Conservation (phyloP, 164 flowering plant species). For the Magnolia changhungtana region DNA sequence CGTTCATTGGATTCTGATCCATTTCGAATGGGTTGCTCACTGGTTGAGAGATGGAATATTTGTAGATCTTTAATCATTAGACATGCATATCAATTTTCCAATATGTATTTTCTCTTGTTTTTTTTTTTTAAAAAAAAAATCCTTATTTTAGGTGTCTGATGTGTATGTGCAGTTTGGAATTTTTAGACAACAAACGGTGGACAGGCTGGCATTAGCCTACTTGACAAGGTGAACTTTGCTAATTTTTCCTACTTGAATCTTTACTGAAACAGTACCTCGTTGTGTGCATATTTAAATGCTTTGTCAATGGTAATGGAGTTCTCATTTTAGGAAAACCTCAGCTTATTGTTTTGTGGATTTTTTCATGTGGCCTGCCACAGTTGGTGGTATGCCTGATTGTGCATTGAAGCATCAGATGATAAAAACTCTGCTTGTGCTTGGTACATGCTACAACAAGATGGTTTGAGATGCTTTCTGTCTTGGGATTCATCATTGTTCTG, state of each 20-base stretch:
- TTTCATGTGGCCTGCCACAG: not conserved
- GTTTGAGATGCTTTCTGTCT: too few species aligned
- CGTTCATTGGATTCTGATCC: too few species aligned
- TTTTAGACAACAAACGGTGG: not conserved
- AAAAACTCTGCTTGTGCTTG: too few species aligned
- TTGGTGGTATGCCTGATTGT: too few species aligned
- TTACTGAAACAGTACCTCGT: not conserved
- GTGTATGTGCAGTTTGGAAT: not conserved
- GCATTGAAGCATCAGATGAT: too few species aligned
- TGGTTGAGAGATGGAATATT: not conserved
- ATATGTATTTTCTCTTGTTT: not conserved
- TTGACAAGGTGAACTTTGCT: not conserved
- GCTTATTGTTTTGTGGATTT: too few species aligned
- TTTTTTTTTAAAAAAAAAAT: too few species aligned
- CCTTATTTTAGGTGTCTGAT: not conserved
- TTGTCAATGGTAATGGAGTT: not conserved
- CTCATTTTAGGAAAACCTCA: not conserved
- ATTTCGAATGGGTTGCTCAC: not conserved
- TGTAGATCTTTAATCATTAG: constrained; percentile 1
- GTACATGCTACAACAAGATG: too few species aligned
- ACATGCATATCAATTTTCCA: not conserved
- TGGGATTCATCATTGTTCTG: too few species aligned
- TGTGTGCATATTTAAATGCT: not conserved
- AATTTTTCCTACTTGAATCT: not conserved
- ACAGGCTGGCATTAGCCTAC: not conserved